Evolutionary conservation across 1,284 basidiomycete genomes (phyloP), one percentile per base, ranked within the genome.

Genomic region (Xerocomus tenax): DNA sequence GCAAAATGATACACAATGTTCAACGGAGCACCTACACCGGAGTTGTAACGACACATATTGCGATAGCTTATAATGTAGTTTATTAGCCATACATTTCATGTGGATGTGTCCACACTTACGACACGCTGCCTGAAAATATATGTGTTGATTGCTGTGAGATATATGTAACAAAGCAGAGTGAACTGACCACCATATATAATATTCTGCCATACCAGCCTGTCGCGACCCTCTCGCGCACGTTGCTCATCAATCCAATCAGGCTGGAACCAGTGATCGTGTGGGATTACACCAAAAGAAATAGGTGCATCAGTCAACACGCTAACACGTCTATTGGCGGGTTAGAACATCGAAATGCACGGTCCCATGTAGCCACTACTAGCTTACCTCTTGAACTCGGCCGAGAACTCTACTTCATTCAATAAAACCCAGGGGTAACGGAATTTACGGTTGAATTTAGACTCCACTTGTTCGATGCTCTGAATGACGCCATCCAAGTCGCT

Each of bases 21-120:
- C 49, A 44, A 39, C 21, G 47, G 38, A 30, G 15, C 13, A 61
- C 84, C 64, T 66, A 85, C 87, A 28, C 88, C 88, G 19, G 85
- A 86, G 62, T 91, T 87, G 69, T 87, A 93, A 41, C 90, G 78
- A 65, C 87, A 91, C 87, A 90, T 81, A 54, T 84, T 83, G 23
- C 81, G 74, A 58, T 84, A 84, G n/a, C 76, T 78, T 57, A 18
- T 35, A 10, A 8, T 30, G 23, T 5, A 23, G 40, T 44, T 15
- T 13, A 29, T 61, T 49, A 54, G 47, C 41, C 12, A 46, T 13
- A 26, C 40, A 38, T 38, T 43, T 42, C 47, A 40, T 23, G 48
- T 12, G 25, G 8, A 30, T 21, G 30, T 18, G 35, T 39, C 4
- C 6, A 36, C 16, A 74, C 76, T 57, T 59, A 80, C 74, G 77